These are phyloP conservation scores for Botrytis elliptica DNA, from an alignment of 2,329 filamentous ascomycete species.

Conservation along the genomic window DNA sequence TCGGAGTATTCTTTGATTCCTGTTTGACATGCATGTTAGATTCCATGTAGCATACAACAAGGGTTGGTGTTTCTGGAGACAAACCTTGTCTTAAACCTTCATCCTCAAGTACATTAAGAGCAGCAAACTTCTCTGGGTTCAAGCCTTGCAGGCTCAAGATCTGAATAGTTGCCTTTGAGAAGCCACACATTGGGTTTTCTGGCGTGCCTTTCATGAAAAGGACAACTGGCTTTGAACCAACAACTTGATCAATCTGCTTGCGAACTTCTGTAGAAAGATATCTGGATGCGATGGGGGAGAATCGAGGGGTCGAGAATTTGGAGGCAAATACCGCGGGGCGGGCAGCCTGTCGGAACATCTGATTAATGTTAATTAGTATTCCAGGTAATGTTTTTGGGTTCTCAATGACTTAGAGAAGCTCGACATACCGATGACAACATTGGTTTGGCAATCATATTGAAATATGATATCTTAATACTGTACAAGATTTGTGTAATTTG, in stretches of 20 bases:
- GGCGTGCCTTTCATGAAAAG: constrained; percentile 99
- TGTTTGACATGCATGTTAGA: constrained; percentile 38
- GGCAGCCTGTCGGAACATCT: constrained; percentile 49
- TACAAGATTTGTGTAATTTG: not conserved
- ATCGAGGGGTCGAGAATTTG: constrained; percentile 35
- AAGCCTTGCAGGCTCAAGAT: constrained; percentile 93
- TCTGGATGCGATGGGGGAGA: constrained; percentile 45
- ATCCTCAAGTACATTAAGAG: constrained; percentile 96
- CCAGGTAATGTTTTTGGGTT: not conserved
- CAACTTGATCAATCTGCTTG: constrained; percentile 84
- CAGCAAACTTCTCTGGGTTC: constrained; percentile 93
- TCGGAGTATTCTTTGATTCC: constrained; percentile 99
- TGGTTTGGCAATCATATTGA: constrained; percentile 36
- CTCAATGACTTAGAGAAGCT: no score
- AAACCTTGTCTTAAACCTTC: constrained; percentile 77
- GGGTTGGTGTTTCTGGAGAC: constrained; percentile 27
- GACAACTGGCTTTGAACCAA: constrained; percentile 84
- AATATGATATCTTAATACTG: constrained; percentile 14
- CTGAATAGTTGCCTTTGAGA: constrained; percentile 92
- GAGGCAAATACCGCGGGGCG: constrained; percentile 38
- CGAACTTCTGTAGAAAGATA: constrained; percentile 78
- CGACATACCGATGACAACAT: constrained; percentile 35
- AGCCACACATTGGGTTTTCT: constrained; percentile 93
- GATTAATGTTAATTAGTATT: constrained; percentile 25
- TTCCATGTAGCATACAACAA: not conserved